phyloP scores from a whole-genome alignment of 345 rosid genomes.

The Brassica rapa region DNA sequence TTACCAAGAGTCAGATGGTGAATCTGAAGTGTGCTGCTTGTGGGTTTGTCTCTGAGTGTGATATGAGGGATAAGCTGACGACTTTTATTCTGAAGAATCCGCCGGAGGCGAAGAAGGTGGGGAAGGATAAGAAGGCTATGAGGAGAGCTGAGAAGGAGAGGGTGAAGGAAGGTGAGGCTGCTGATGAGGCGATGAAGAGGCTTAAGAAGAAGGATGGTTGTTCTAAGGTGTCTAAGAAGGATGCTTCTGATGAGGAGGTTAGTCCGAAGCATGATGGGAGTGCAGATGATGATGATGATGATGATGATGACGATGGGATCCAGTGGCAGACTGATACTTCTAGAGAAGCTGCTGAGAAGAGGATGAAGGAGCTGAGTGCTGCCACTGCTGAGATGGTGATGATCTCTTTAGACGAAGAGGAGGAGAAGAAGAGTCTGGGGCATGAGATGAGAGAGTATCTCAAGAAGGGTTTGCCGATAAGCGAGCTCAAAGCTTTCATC shows the following conservation, averaged over 20 bases:
- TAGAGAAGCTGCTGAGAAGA: slow-evolving; percentile 70
- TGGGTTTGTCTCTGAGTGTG: slow-evolving; percentile 78
- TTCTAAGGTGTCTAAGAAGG: slow-evolving; percentile 47
- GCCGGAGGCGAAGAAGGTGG: slow-evolving; percentile 62
- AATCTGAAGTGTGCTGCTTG: slow-evolving; percentile 82
- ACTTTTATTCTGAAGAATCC: slow-evolving; percentile 76
- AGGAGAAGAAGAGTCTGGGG: slow-evolving; percentile 11
- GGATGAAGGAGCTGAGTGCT: slow-evolving; percentile 78
- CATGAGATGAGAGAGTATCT: slow-evolving; percentile 54
- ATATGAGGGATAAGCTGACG: slow-evolving; percentile 84
- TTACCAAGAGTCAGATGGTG: slow-evolving; percentile 76
- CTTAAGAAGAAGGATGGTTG: slow-evolving; percentile 58
- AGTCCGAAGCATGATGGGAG: slow-evolving; percentile 57
- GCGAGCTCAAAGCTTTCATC: slow-evolving; percentile 53
- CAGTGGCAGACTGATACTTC: slow-evolving; percentile 92
- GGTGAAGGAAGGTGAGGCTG: slow-evolving; percentile 84
- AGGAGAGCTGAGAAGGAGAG: slow-evolving; percentile 95
- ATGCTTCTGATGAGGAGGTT: slow-evolving; percentile 68
- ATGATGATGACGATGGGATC: slow-evolving; percentile 51
- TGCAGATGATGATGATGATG: slow-evolving; percentile 52
- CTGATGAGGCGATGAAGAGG: slow-evolving; percentile 78
- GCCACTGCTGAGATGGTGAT: slow-evolving; percentile 93
- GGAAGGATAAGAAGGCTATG: slow-evolving; percentile 75
- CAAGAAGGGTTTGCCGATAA: slow-evolving; percentile 51
- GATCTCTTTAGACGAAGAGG: slow-evolving; percentile 58